Evolutionary conservation across 2,329 filamentous ascomycete genomes (phyloP), one percentile per base, ranked within the genome.

Genomic region (Penicillium sp.): DNA sequence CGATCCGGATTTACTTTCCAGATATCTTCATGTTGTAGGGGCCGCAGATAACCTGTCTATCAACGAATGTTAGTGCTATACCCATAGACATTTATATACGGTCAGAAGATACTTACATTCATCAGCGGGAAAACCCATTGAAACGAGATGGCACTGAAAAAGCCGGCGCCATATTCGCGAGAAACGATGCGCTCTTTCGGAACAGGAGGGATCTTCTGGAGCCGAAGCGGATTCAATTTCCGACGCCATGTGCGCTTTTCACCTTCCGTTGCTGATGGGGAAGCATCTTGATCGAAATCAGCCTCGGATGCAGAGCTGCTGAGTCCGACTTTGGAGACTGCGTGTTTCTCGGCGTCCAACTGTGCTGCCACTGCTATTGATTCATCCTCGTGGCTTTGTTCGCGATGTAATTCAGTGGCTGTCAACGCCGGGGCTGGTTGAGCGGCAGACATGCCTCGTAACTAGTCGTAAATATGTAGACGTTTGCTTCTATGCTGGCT

Each of bases 61-160:
- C 3, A 42, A 35, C 28, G 7, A 38, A 33, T 38, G 42, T 56
- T 14, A 51, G 7, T 6, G 14, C 20, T 47, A 18, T 21, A 30
- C 11, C 28, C n/a, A 43, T n/a, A 52, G 20, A n/a, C 14, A 3
- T 18, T n/a, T n/a, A n/a, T n/a, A n/a, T n/a, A n/a, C n/a, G 23
- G 18, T 46, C 16, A 59, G 62, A 30, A 54, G 40, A 28, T 8
- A 77, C 83, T 75, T 71, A 88, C 87, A 61, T 75, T 80, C 92
- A 97, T 97, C 55, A 97, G 69, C 1, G 90, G 87, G 0, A 85
- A 85, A 81, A 97, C 93, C 93, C 93, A 97, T 70, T 91, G 84
- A 68, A 96, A 97, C 3, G 87, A 88, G 21, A 96, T 70, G 56
- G 80, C 70, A 74, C 90, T 96, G 61, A 94, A 81, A 66, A 91